phyloP scores from a whole-genome alignment of 768 basidiomycete genomes.

The Leccinum imitatum region DNA sequence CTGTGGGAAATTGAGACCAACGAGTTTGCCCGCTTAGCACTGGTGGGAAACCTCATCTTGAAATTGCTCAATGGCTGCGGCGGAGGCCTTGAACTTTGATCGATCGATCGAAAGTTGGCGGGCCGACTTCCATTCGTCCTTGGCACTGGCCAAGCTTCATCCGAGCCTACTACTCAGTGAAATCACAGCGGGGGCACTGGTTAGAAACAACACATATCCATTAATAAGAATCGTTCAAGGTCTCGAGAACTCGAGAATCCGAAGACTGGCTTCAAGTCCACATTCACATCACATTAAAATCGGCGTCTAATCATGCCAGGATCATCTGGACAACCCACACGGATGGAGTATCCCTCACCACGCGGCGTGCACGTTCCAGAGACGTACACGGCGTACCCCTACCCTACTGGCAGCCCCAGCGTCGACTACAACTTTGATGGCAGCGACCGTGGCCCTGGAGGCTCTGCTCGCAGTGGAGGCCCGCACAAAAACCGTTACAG shows the following conservation, averaged over 20 bases:
- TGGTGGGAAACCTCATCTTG: too few species aligned
- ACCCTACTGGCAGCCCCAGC: neutral
- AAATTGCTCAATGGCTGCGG: too few species aligned
- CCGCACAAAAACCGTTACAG: slow-evolving; percentile 26
- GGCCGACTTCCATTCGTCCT: too few species aligned
- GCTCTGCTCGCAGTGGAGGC: slow-evolving; percentile 2
- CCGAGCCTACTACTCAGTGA: too few species aligned
- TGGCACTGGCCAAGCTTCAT: too few species aligned
- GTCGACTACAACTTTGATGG: slow-evolving; percentile 10
- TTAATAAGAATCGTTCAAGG: neutral
- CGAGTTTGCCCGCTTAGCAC: too few species aligned
- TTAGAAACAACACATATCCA: too few species aligned
- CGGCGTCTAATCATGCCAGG: neutral
- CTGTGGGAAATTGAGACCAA: too few species aligned
- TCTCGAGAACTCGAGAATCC: neutral
- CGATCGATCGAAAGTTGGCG: too few species aligned
- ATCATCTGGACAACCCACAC: neutral
- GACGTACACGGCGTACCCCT: neutral
- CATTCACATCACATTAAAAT: neutral
- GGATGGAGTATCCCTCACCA: slow-evolving; percentile 22
- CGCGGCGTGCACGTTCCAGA: slow-evolving; percentile 26
- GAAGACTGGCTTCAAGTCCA: neutral
- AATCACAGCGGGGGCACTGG: too few species aligned
- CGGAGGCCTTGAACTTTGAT: too few species aligned
- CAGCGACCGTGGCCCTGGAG: slow-evolving; percentile 4